phyloP scores from a whole-genome alignment of 305 asterid species.

The Salvia sclarea region DNA sequence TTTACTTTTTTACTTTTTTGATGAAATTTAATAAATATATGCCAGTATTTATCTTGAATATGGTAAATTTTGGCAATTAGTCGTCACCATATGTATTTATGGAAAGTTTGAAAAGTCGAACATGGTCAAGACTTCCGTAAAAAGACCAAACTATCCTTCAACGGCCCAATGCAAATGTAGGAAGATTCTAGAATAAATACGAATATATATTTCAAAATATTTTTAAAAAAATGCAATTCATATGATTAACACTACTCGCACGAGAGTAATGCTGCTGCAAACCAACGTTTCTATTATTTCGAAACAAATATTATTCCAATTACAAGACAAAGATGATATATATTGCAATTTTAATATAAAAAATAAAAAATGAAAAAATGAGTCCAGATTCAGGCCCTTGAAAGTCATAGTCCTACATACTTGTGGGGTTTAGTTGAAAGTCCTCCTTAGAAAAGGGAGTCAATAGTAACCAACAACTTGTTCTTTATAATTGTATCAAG shows the following conservation, averaged over 20 bases:
- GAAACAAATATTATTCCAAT: background rate
- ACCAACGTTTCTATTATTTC: background rate
- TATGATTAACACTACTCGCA: constrained; percentile 16
- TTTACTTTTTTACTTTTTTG: too few species aligned
- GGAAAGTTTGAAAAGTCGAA: constrained; percentile 3
- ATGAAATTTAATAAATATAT: too few species aligned
- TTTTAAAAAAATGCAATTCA: constrained; percentile 14
- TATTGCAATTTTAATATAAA: background rate
- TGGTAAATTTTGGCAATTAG: background rate
- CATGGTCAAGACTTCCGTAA: constrained; percentile 16
- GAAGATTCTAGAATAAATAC: constrained; percentile 19
- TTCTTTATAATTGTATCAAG: background rate
- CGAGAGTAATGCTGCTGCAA: constrained; percentile 26
- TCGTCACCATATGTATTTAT: background rate
- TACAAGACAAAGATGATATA: background rate
- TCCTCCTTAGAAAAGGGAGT: constrained; percentile 30
- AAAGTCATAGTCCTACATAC: constrained; percentile 19
- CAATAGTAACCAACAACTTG: constrained; percentile 20
- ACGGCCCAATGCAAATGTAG: background rate
- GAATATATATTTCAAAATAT: too few species aligned
- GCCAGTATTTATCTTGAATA: background rate
- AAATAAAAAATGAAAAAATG: background rate
- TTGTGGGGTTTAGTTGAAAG: constrained; percentile 33
- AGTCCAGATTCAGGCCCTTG: constrained; percentile 43
- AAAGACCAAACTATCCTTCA: constrained; percentile 10